A percentile compares a stretch with the other conserved stretches of the same genome.
These are phyloP conservation scores for Eucalyptus melliodora DNA, from an alignment of 345 rosid species.

Conservation along the genomic window DNA sequence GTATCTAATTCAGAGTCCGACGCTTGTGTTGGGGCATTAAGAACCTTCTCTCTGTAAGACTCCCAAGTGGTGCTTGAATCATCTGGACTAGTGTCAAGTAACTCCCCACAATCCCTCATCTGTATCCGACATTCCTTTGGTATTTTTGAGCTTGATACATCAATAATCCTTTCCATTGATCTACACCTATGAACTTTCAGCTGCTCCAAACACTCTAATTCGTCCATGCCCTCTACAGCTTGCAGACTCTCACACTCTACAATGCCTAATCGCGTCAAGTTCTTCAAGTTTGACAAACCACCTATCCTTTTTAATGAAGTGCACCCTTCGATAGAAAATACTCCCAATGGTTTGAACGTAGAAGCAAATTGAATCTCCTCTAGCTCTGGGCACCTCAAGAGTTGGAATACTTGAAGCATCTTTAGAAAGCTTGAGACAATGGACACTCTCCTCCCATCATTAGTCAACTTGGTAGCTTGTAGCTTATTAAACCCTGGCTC, in stretches of 20 bases:
- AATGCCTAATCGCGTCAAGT: not conserved
- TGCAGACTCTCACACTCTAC: not conserved
- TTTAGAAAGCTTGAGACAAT: not conserved
- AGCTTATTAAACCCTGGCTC: not conserved
- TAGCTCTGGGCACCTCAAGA: not conserved
- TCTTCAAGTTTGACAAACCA: not conserved
- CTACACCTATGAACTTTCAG: not conserved
- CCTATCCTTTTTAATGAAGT: not conserved
- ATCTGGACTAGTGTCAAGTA: not conserved
- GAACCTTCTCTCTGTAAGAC: not conserved
- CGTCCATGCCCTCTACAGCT: not conserved
- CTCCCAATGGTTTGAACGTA: not conserved
- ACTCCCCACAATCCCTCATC: not conserved
- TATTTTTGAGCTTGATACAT: not conserved
- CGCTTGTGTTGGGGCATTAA: not conserved
- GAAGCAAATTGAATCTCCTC: not conserved
- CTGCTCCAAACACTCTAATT: not conserved
- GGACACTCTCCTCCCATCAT: not conserved
- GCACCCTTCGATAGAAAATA: not conserved
- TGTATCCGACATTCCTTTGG: not conserved
- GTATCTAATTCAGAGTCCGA: not conserved
- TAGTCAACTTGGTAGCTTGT: not conserved
- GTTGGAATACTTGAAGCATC: not conserved
- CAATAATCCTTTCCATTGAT: not conserved
- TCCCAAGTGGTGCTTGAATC: not conserved